Evolutionary conservation across 1,284 basidiomycete species (phyloP).

Genomic region (Heterobasidion parviporum): DNA sequence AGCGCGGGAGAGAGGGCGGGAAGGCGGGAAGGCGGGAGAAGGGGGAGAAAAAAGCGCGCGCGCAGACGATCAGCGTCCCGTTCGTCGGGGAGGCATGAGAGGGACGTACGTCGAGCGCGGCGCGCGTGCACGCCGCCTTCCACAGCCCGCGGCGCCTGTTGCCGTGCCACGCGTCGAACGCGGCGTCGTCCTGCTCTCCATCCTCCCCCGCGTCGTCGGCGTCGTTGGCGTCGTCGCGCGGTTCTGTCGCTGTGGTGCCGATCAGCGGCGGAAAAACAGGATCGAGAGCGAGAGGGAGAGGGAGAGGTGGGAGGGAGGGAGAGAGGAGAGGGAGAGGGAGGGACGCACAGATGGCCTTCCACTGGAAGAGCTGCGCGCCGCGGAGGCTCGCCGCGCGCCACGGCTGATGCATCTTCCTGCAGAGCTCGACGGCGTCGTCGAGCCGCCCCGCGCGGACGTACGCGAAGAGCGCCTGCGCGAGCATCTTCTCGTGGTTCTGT

Average conservation of each 20-base stretch:
- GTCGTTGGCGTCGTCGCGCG: background rate
- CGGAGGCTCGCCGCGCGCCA: slow-evolving; percentile 88
- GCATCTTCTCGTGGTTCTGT: slow-evolving; percentile 70
- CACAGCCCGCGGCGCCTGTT: slow-evolving; percentile 73
- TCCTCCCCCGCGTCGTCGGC: slow-evolving; percentile 3
- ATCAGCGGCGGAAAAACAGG: too few species aligned
- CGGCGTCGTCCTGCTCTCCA: slow-evolving; percentile 33
- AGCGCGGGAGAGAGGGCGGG: too few species aligned
- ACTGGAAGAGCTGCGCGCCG: slow-evolving; percentile 70
- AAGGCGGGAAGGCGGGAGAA: too few species aligned
- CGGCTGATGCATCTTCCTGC: slow-evolving; percentile 77
- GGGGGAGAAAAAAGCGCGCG: background rate
- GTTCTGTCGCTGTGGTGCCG: background rate
- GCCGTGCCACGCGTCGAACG: slow-evolving; percentile 33
- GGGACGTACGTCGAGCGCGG: slow-evolving; percentile 64
- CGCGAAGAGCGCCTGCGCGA: slow-evolving; percentile 69
- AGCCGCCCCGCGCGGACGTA: slow-evolving; percentile 77
- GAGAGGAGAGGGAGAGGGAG: too few species aligned
- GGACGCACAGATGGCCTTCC: slow-evolving; percentile 55
- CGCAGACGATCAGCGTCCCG: background rate
- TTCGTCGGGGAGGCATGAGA: too few species aligned
- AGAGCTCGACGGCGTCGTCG: slow-evolving; percentile 78
- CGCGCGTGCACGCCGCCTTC: slow-evolving; percentile 77
- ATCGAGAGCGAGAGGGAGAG: too few species aligned
- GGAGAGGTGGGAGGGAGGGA: too few species aligned